Conservation (phyloP, 257 asterid species). For the Forsythia suspensa region DNA sequence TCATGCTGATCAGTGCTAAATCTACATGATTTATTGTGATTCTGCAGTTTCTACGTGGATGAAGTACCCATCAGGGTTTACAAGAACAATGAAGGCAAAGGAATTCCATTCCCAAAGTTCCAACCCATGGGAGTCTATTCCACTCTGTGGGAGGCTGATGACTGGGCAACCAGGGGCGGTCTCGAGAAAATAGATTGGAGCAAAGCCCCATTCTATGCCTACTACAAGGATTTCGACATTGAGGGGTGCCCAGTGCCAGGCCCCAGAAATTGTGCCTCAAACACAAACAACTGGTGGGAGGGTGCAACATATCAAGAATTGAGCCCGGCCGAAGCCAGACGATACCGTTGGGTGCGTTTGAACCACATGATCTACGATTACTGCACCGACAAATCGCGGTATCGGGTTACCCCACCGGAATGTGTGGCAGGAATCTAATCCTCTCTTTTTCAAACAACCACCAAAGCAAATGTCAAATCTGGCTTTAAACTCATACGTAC, state of each 20-base stretch:
- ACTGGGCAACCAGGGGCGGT: slow-evolving; percentile 94
- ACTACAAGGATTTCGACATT: slow-evolving; percentile 81
- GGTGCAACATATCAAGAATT: slow-evolving; percentile 53
- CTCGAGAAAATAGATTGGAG: slow-evolving; percentile 85
- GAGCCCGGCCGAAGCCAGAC: slow-evolving; percentile 50
- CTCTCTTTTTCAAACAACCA: background rate
- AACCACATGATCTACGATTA: slow-evolving; percentile 81
- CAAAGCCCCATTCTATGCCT: slow-evolving; percentile 82
- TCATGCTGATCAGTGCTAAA: background rate
- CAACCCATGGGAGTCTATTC: slow-evolving; percentile 82
- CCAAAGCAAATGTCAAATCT: background rate
- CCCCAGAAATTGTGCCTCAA: slow-evolving; percentile 54
- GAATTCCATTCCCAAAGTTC: slow-evolving; percentile 64
- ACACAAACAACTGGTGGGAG: slow-evolving; percentile 81
- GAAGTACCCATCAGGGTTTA: slow-evolving; percentile 71
- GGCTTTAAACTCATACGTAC: slow-evolving; percentile 4
- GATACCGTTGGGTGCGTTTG: slow-evolving; percentile 74
- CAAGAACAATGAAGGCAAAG: slow-evolving; percentile 76
- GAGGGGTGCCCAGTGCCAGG: slow-evolving; percentile 85
- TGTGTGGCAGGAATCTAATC: slow-evolving; percentile 54
- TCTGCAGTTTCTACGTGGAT: slow-evolving; percentile 47
- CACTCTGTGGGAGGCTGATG: slow-evolving; percentile 94
- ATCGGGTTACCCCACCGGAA: slow-evolving; percentile 68
- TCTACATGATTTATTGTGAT: background rate
- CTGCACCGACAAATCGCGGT: slow-evolving; percentile 75